A percentile compares a stretch with the other conserved stretches of the same genome.
These are phyloP conservation scores for Serendipita sp. DNA, from an alignment of 768 basidiomycete species.

Conservation along the genomic window DNA sequence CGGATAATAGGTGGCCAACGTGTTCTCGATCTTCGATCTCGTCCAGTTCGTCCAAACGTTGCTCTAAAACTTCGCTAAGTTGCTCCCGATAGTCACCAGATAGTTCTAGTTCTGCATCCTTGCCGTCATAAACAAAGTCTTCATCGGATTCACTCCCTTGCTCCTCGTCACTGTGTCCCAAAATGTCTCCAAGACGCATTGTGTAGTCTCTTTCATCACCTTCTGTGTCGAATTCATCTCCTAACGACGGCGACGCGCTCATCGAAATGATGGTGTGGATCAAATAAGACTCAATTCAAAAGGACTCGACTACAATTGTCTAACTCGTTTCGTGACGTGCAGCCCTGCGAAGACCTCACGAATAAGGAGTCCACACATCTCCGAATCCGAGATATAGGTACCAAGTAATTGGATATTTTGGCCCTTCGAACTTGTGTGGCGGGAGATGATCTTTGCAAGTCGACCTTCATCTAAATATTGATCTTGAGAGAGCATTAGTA, in stretches of 20 bases:
- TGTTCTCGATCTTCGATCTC: slow-evolving; percentile 7
- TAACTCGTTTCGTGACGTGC: no score
- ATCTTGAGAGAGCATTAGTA: no score
- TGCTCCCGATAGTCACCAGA: slow-evolving; percentile 44
- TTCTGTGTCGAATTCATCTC: not conserved
- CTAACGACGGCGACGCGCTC: not conserved
- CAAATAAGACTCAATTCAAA: no score
- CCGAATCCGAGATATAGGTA: no score
- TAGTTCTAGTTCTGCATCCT: slow-evolving; percentile 36
- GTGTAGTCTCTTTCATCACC: not conserved
- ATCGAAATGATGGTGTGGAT: not conserved
- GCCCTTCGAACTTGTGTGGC: no score
- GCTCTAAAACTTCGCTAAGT: slow-evolving; percentile 50
- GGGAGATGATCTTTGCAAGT: no score
- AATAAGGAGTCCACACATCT: no score
- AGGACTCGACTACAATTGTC: no score
- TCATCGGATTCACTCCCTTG: slow-evolving; percentile 38
- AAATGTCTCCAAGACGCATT: not conserved
- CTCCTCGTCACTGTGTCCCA: slow-evolving; percentile 15
- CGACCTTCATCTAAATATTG: no score
- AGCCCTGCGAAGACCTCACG: no score
- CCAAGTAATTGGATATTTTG: no score
- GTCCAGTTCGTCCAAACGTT: slow-evolving; percentile 9
- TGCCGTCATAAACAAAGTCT: slow-evolving; percentile 57
- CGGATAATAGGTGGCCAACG: slow-evolving; percentile 8